Conservation (phyloP, 1,284 basidiomycete species). For the Takashimella tepidaria region DNA sequence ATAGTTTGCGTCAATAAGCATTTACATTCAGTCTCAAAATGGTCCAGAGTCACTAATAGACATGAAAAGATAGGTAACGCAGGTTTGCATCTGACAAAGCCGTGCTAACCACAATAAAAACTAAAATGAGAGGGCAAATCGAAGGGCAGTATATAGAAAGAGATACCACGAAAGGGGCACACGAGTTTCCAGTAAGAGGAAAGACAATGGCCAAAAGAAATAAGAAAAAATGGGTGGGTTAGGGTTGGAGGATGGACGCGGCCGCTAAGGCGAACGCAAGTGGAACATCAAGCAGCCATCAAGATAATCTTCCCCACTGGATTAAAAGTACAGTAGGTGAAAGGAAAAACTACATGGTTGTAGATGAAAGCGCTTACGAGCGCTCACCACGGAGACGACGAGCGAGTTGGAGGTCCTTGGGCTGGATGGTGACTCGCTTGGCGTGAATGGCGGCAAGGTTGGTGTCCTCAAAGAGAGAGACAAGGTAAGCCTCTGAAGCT, state of each 20-base stretch:
- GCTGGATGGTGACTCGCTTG: slow-evolving; percentile 77
- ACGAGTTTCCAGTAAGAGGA: no score
- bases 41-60: no score
- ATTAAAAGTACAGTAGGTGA: neutral
- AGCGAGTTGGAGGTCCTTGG: slow-evolving; percentile 73
- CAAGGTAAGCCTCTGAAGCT: slow-evolving; percentile 86
- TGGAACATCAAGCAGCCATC: no score
- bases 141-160: neutral
- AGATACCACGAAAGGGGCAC: neutral
- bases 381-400: slow-evolving; percentile 73
- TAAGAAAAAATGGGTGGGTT: no score
- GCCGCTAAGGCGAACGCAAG: no score
- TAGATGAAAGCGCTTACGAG: slow-evolving; percentile 55
- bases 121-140: slow-evolving; percentile 1
- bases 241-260: no score
- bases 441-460: slow-evolving; percentile 90
- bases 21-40: no score
- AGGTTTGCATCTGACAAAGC: neutral
- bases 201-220: neutral
- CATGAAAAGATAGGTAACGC: neutral
- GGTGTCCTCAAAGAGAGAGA: slow-evolving; percentile 67
- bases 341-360: no score
- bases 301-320: neutral
- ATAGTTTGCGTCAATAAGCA: no score
- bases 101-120: slow-evolving; percentile 1